These are phyloP conservation scores for Zizania latifolia DNA, from an alignment of 176 grass and related monocot genomes.

Conservation along the genomic window DNA sequence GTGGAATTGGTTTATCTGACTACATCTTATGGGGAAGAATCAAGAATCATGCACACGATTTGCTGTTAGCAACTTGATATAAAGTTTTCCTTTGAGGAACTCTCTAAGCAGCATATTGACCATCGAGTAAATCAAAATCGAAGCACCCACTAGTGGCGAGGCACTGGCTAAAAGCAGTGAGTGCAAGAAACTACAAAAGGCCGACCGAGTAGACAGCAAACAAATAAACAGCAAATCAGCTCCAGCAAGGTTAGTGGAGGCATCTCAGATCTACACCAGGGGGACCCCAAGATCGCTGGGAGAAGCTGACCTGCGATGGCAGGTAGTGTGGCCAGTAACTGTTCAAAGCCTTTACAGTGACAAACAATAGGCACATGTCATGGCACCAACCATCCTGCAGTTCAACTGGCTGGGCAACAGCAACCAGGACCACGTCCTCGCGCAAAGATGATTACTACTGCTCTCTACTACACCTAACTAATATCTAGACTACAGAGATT, in stretches of 20 bases:
- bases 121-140: neutral
- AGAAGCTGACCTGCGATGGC: constrained; percentile 39
- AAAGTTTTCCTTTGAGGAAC: neutral
- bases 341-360: neutral
- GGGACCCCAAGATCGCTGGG: constrained; percentile 30
- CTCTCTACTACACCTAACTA: neutral
- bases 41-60: neutral
- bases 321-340: neutral
- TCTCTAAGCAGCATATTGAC: neutral
- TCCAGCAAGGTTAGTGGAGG: constrained; percentile 17
- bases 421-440: constrained; percentile 3
- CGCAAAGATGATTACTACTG: constrained; percentile 11
- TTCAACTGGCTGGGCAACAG: constrained; percentile 26
- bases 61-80: neutral
- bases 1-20: neutral
- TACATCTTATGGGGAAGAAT: neutral
- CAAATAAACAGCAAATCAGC: constrained; percentile 40
- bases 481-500: constrained; percentile 24
- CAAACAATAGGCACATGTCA: constrained; percentile 18
- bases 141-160: neutral
- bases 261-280: constrained; percentile 45
- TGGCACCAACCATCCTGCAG: constrained; percentile 23
- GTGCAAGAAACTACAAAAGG: neutral
- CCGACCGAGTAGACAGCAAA: constrained; percentile 32
- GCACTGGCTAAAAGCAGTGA: neutral